phyloP scores from a whole-genome alignment of 352 stramenopile genomes.

The Globisporangium barbulae region DNA sequence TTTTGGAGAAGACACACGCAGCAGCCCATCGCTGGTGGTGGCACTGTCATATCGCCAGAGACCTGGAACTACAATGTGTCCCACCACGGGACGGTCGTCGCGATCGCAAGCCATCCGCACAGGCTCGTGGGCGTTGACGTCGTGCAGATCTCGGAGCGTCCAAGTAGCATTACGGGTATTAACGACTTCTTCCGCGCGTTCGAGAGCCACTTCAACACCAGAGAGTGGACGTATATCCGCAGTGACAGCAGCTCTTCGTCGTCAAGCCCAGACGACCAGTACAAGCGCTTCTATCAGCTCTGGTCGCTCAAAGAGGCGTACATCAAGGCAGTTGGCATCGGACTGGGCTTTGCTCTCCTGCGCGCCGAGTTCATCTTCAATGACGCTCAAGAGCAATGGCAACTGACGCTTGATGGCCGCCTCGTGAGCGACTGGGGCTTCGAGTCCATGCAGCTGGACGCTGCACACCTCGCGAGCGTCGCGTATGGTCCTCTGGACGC shows the following conservation, averaged over 20 bases:
- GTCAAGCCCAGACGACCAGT: slow-evolving; percentile 2
- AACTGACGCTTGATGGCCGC: slow-evolving; percentile 38
- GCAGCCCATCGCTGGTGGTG: background rate
- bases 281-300: slow-evolving; percentile 51
- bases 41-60: background rate
- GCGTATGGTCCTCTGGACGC: slow-evolving; percentile 38
- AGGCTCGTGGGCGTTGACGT: slow-evolving; percentile 70
- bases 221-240: slow-evolving; percentile 62
- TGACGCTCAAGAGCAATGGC: slow-evolving; percentile 23
- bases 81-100: slow-evolving; percentile 66
- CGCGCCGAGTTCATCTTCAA: slow-evolving; percentile 44
- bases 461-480: slow-evolving; percentile 41
- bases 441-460: slow-evolving; percentile 28
- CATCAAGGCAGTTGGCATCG: slow-evolving; percentile 72
- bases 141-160: slow-evolving; percentile 51
- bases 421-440: slow-evolving; percentile 42
- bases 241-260: background rate
- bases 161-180: slow-evolving; percentile 11
- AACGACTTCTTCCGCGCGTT: slow-evolving; percentile 67
- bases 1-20: slow-evolving; percentile 35
- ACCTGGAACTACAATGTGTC: slow-evolving; percentile 84
- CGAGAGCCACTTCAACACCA: slow-evolving; percentile 42
- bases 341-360: slow-evolving; percentile 55
- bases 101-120: slow-evolving; percentile 43
- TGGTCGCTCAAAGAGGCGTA: slow-evolving; percentile 81